A percentile compares a stretch with the other conserved stretches of the same genome.
Evolutionary conservation across 768 basidiomycete species (phyloP).

Genomic region (Tremella fuciformis): DNA sequence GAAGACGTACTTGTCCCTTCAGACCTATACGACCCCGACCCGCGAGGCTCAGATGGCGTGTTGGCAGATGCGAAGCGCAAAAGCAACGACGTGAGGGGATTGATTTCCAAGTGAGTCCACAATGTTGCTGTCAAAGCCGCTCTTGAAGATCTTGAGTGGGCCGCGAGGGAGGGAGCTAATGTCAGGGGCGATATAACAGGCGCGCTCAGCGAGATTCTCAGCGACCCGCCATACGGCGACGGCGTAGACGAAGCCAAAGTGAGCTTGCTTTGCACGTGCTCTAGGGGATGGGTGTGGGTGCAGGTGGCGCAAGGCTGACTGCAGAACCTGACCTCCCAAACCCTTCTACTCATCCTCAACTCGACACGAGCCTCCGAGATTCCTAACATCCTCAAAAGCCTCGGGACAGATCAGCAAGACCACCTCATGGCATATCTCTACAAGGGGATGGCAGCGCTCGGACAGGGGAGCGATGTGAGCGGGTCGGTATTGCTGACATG

Average conservation of each 20-base stretch:
- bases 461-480: slow-evolving; percentile 60
- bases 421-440: slow-evolving; percentile 97
- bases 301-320: neutral
- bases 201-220: slow-evolving; percentile 68
- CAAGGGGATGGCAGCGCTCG: slow-evolving; percentile 81
- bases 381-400: slow-evolving; percentile 65
- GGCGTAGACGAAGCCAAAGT: slow-evolving; percentile 90
- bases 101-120: slow-evolving; percentile 66
- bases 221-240: slow-evolving; percentile 82
- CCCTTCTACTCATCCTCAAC: slow-evolving; percentile 83
- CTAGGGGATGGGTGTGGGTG: neutral
- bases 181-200: slow-evolving; percentile 71
- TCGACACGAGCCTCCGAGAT: slow-evolving; percentile 90
- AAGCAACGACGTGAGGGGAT: slow-evolving; percentile 66
- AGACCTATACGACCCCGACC: slow-evolving; percentile 83
- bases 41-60: slow-evolving; percentile 70
- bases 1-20: slow-evolving; percentile 81
- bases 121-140: neutral
- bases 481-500: slow-evolving; percentile 74
- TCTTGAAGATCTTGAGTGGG: neutral
- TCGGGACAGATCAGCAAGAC: slow-evolving; percentile 59
- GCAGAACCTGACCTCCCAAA: slow-evolving; percentile 74
- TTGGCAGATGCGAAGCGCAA: slow-evolving; percentile 74
- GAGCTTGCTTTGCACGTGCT: no score
- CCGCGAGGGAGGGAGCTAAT: neutral